Percentiles rank a stretch among this genome's conserved stretches.
phyloP scores from a whole-genome alignment of 2,329 filamentous ascomycete genomes.

The Colletotrichum lini region DNA sequence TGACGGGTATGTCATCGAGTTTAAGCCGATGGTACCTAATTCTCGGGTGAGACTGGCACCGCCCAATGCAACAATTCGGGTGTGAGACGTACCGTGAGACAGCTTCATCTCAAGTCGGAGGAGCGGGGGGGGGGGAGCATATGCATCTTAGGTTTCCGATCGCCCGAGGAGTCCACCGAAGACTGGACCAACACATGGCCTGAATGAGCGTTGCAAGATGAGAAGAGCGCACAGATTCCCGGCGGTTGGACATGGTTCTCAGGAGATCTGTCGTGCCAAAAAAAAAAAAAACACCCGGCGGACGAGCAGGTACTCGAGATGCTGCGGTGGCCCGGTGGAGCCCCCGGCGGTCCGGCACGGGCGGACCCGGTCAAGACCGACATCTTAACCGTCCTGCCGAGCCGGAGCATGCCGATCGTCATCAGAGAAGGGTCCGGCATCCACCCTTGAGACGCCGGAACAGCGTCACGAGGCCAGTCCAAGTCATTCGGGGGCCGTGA shows the following conservation, averaged over 20 bases:
- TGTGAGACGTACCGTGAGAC: conserved; percentile 41
- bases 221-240: conserved; percentile 20
- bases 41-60: conserved; percentile 21
- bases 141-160: conserved; percentile 38
- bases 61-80: conserved; percentile 38
- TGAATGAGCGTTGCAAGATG: conserved; percentile 1
- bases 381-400: conserved; percentile 25
- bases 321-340: conserved; percentile 2
- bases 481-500: neutral
- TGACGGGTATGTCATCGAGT: conserved; percentile 38
- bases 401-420: conserved; percentile 38
- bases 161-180: conserved; percentile 40
- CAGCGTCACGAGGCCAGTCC: neutral
- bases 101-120: conserved; percentile 40
- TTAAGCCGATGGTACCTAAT: conserved; percentile 31
- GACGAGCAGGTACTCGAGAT: too few relatives aligned
- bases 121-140: conserved; percentile 13
- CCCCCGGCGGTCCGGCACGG: conserved; percentile 28
- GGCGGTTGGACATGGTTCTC: neutral
- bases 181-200: conserved; percentile 33
- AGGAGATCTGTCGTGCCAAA: conserved; percentile 11
- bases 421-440: conserved; percentile 25
- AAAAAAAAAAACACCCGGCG: too few relatives aligned
- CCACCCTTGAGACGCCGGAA: neutral
- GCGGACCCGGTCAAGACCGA: conserved; percentile 35